A percentile compares a stretch with the other conserved stretches of the same genome.
Conservation (phyloP, 73 alveolate species). For the Halteria grandinella region DNA sequence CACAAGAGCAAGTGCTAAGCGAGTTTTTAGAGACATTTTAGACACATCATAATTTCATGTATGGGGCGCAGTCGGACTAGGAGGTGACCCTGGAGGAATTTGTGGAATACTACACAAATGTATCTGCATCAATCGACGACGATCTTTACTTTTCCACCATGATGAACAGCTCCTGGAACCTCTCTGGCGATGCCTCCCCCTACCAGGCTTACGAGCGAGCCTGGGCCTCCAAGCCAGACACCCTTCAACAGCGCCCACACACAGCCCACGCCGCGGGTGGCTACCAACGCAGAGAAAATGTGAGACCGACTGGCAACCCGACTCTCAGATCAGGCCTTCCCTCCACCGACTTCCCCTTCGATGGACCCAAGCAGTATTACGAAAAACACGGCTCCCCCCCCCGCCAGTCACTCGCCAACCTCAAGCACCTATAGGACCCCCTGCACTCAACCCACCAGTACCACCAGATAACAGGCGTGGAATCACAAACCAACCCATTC, state of each 20-base stretch:
- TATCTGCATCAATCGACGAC: constrained; percentile 80
- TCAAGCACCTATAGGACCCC: constrained; percentile 3
- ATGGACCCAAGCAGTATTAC: constrained; percentile 38
- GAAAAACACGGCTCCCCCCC: constrained; percentile 32
- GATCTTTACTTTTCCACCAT: constrained; percentile 74
- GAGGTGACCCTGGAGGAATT: constrained; percentile 78
- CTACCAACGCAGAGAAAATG: constrained; percentile 31
- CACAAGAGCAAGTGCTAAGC: constrained; percentile 82
- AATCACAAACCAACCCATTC: constrained; percentile 35
- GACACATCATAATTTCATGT: constrained; percentile 74
- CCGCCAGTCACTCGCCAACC: constrained; percentile 53
- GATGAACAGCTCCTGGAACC: constrained; percentile 91
- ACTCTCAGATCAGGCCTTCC: constrained; percentile 62
- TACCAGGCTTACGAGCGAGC: constrained; percentile 42
- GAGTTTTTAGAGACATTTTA: constrained; percentile 90
- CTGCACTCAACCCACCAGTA: constrained; percentile 30
- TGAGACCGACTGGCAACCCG: constrained; percentile 54
- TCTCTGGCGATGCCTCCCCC: constrained; percentile 56
- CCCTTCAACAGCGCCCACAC: constrained; percentile 1
- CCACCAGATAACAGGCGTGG: constrained; percentile 58
- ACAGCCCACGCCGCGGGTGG: constrained; percentile 20
- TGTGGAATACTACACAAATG: constrained; percentile 77
- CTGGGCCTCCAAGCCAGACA: constrained; percentile 60
- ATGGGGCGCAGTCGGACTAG: constrained; percentile 69
- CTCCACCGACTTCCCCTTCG: constrained; percentile 62